Percentiles rank a stretch among this genome's conserved stretches.
phyloP scores from a whole-genome alignment of 306 rosid genomes.

The Vigna trinervia region DNA sequence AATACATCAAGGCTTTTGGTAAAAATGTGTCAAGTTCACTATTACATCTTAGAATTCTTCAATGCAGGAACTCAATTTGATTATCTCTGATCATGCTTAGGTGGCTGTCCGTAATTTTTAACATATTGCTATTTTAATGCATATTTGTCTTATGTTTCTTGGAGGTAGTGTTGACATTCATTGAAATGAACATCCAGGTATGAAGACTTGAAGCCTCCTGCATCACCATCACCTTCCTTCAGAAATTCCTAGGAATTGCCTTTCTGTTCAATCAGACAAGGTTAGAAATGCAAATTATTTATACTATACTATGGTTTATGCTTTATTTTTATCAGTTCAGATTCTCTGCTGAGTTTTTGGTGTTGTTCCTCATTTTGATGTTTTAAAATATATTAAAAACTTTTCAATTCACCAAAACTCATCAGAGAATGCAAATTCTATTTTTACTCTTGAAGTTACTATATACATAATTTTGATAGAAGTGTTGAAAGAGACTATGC shows the following conservation, averaged over 20 bases:
- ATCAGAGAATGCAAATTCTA: no score
- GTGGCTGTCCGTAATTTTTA: not conserved
- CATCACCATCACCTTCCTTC: constrained; percentile 72
- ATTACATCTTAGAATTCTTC: not conserved
- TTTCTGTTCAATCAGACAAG: constrained; percentile 41
- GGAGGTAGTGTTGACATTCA: constrained; percentile 10
- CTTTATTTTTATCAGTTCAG: not conserved
- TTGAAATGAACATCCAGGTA: constrained; percentile 63
- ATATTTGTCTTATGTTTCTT: constrained; percentile 3
- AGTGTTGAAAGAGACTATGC: constrained; percentile 39
- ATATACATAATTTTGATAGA: constrained; percentile 22
- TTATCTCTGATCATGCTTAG: not conserved
- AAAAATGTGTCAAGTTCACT: not conserved
- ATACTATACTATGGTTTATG: constrained; percentile 11
- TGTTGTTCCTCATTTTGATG: no score
- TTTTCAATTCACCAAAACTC: no score
- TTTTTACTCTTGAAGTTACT: constrained; percentile 7
- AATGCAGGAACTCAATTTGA: no score
- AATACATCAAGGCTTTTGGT: not conserved
- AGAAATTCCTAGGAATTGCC: constrained; percentile 48
- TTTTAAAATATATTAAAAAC: no score
- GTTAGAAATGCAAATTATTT: constrained; percentile 46
- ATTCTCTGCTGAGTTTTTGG: no score
- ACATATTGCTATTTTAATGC: not conserved
- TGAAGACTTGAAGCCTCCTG: constrained; percentile 94